A percentile compares a stretch with the other conserved stretches of the same genome.
phyloP scores from a whole-genome alignment of 2,329 filamentous ascomycete genomes.

The Lachnellula arida region DNA sequence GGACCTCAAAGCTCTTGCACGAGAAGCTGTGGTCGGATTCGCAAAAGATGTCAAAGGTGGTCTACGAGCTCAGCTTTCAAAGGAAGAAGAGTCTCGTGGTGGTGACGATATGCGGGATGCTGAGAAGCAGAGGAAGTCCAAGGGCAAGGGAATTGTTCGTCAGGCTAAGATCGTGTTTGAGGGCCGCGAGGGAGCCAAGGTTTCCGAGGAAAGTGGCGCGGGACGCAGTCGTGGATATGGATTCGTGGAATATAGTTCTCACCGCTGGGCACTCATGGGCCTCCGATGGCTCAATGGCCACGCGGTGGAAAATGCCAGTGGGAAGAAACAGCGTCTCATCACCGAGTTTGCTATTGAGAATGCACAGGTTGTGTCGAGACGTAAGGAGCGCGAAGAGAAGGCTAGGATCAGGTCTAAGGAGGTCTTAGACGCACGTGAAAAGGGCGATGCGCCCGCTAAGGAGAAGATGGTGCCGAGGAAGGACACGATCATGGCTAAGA shows the following conservation, averaged over 20 bases:
- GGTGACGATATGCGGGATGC: slow-evolving; percentile 75
- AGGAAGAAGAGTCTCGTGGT: slow-evolving; percentile 79
- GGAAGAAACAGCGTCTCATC: slow-evolving; percentile 84
- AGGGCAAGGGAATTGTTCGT: slow-evolving; percentile 81
- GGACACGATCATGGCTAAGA: slow-evolving; percentile 32
- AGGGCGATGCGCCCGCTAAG: slow-evolving; percentile 29
- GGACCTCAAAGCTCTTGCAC: slow-evolving; percentile 83
- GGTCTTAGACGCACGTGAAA: slow-evolving; percentile 31
- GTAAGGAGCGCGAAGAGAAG: slow-evolving; percentile 60
- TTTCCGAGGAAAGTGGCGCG: slow-evolving; percentile 69
- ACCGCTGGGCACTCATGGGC: slow-evolving; percentile 92
- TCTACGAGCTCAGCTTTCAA: slow-evolving; percentile 72
- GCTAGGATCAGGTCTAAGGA: slow-evolving; percentile 38
- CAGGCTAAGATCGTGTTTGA: slow-evolving; percentile 97
- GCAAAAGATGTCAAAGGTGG: slow-evolving; percentile 82
- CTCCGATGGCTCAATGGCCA: slow-evolving; percentile 88
- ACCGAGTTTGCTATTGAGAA: slow-evolving; percentile 99
- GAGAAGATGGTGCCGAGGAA: slow-evolving; percentile 31
- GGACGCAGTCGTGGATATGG: slow-evolving; percentile 90
- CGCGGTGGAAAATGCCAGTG: slow-evolving; percentile 52
- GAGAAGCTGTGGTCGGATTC: slow-evolving; percentile 91
- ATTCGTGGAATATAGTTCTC: slow-evolving; percentile 93
- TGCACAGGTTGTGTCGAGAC: slow-evolving; percentile 83
- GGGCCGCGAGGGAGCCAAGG: slow-evolving; percentile 77
- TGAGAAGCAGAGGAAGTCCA: slow-evolving; percentile 72